Evolutionary conservation across 1,284 basidiomycete genomes (phyloP).

Genomic region (Stereum hirsutum): DNA sequence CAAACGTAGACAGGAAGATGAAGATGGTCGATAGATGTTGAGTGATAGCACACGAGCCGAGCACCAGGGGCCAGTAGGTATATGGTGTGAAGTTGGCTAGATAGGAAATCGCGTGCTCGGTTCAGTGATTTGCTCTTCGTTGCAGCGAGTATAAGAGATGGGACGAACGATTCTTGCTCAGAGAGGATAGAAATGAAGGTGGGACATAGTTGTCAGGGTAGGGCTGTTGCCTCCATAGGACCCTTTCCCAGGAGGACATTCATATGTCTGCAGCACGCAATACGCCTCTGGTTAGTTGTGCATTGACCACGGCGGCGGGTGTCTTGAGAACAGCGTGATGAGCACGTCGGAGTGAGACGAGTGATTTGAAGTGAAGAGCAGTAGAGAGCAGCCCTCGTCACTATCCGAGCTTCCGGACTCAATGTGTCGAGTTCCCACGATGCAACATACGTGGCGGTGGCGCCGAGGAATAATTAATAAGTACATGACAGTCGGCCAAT

Average conservation of each 20-base stretch:
- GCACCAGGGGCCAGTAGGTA: conserved; percentile 65
- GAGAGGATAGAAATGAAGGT: conserved; percentile 66
- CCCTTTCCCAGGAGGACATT: conserved; percentile 57
- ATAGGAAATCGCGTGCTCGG: background rate
- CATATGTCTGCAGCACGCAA: background rate
- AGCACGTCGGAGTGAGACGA: background rate
- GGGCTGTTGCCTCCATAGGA: conserved; percentile 77
- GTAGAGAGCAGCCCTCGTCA: background rate
- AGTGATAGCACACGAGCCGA: conserved; percentile 72
- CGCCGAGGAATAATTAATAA: too few species aligned
- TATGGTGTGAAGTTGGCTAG: conserved; percentile 72
- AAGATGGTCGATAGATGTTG: conserved; percentile 79
- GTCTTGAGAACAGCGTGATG: background rate
- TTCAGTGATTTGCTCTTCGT: conserved; percentile 8
- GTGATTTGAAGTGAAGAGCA: background rate
- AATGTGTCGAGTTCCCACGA: background rate
- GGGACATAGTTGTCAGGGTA: conserved; percentile 87
- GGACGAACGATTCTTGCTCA: conserved; percentile 69
- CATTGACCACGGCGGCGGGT: background rate
- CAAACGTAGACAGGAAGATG: conserved; percentile 77
- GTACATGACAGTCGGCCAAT: too few species aligned
- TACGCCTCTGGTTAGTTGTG: background rate
- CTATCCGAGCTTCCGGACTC: background rate
- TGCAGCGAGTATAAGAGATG: conserved; percentile 1
- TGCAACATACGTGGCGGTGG: too few species aligned